A percentile compares a stretch with the other conserved stretches of the same genome.
Conservation (phyloP, 495 filamentous ascomycete genomes). For the Geopyxis carbonaria region DNA sequence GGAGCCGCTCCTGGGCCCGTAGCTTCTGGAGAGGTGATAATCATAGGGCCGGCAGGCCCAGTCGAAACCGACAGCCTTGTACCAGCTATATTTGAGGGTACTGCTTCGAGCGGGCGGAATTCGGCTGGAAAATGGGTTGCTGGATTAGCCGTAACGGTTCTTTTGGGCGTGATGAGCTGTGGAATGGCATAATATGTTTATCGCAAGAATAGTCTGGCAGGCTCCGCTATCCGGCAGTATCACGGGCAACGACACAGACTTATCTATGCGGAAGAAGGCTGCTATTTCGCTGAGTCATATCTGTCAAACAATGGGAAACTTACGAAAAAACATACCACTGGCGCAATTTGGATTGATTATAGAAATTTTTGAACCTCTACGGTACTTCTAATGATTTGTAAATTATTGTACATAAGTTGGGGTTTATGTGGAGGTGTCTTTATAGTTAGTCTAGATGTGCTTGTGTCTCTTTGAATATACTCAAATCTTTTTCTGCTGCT, state of each 20-base stretch:
- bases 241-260: not conserved
- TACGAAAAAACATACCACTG: no score
- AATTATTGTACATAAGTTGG: no score
- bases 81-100: slow-evolving; percentile 15
- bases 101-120: slow-evolving; percentile 8
- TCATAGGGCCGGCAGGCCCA: not conserved
- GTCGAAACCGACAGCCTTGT: not conserved
- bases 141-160: slow-evolving; percentile 6
- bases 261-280: not conserved
- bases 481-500: no score
- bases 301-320: no score
- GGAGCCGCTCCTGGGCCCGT: not conserved
- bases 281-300: no score
- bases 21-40: not conserved
- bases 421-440: no score
- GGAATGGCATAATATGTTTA: slow-evolving; percentile 15
- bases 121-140: not conserved
- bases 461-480: no score
- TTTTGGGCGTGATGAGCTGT: slow-evolving; percentile 10
- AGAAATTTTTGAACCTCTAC: no score
- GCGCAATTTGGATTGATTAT: no score
- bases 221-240: not conserved
- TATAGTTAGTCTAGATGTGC: no score
- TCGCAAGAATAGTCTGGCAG: not conserved
- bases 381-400: no score